These are phyloP conservation scores for Cryptococcus sp. DNA, from an alignment of 1,284 basidiomycete species.

Conservation along the genomic window DNA sequence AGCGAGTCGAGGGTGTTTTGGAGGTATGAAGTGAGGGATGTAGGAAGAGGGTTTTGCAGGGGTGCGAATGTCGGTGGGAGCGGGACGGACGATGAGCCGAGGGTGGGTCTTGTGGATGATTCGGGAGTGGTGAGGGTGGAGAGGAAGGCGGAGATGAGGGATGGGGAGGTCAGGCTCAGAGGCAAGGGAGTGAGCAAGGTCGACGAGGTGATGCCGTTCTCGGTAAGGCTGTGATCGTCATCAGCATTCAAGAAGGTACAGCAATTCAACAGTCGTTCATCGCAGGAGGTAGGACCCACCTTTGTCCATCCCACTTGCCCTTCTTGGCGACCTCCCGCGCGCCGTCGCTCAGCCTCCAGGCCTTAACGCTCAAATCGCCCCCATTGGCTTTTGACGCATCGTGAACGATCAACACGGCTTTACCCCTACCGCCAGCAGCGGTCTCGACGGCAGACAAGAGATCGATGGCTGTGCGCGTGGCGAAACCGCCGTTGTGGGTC, in stretches of 20 bases:
- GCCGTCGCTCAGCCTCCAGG: slow-evolving; percentile 79
- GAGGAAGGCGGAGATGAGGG: slow-evolving; percentile 83
- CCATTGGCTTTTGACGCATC: slow-evolving; percentile 68
- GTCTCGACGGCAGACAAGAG: slow-evolving; percentile 75
- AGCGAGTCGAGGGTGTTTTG: slow-evolving; percentile 82
- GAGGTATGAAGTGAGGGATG: slow-evolving; percentile 59
- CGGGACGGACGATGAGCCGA: slow-evolving; percentile 47
- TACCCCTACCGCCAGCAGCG: slow-evolving; percentile 61
- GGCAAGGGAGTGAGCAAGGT: slow-evolving; percentile 89
- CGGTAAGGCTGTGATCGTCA: slow-evolving; percentile 65
- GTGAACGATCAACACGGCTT: slow-evolving; percentile 86
- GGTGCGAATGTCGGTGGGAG: slow-evolving; percentile 60
- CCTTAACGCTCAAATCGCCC: slow-evolving; percentile 87
- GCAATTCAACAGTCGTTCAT: not conserved
- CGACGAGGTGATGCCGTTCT: slow-evolving; percentile 83
- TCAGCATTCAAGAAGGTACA: too few relatives aligned
- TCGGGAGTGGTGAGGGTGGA: slow-evolving; percentile 64
- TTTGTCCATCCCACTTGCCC: slow-evolving; percentile 81
- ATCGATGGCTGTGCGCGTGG: slow-evolving; percentile 84
- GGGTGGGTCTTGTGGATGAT: slow-evolving; percentile 37
- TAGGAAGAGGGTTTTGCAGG: slow-evolving; percentile 54
- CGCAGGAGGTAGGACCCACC: slow-evolving; percentile 58
- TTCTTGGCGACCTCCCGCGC: slow-evolving; percentile 86
- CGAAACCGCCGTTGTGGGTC: slow-evolving; percentile 86
- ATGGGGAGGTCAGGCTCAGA: slow-evolving; percentile 81